A percentile compares a stretch with the other conserved stretches of the same genome.
phyloP scores from a whole-genome alignment of 169 alveolate genomes.

The Besnoitia besnoiti region DNA sequence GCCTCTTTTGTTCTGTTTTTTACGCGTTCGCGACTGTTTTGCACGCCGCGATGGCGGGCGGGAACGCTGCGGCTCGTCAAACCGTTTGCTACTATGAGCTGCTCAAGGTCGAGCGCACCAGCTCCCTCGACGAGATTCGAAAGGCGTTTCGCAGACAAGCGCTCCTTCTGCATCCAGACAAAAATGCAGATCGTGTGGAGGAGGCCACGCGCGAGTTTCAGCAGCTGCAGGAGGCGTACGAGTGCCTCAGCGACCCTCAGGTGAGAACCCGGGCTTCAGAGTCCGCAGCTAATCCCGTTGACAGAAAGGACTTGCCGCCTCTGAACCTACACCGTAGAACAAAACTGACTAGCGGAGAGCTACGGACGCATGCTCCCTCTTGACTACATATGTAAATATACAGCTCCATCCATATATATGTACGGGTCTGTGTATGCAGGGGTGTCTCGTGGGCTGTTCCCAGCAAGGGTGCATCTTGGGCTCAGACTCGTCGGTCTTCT shows the following conservation, averaged over 20 bases:
- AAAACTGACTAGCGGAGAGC: too few relatives aligned
- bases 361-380: neutral
- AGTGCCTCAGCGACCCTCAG: conserved; percentile 45
- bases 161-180: conserved; percentile 58
- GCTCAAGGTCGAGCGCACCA: neutral
- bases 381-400: neutral
- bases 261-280: neutral
- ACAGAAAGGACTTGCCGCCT: too few relatives aligned
- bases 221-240: conserved; percentile 63
- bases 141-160: conserved; percentile 48
- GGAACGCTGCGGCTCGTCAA: neutral
- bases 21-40: neutral
- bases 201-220: conserved; percentile 57
- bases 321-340: too few relatives aligned
- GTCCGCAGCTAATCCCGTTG: too few relatives aligned
- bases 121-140: conserved; percentile 35
- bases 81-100: conserved; percentile 36
- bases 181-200: conserved; percentile 7
- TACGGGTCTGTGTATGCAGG: too few relatives aligned
- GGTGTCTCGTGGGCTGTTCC: too few relatives aligned
- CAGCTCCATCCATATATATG: neutral
- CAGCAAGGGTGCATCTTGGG: too few relatives aligned
- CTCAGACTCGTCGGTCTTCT: too few relatives aligned
- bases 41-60: too few relatives aligned
- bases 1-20: neutral